Base-by-base conservation (phyloP, 2,329 filamentous ascomycete genomes). In the Hypoxylon sp. region DNA sequence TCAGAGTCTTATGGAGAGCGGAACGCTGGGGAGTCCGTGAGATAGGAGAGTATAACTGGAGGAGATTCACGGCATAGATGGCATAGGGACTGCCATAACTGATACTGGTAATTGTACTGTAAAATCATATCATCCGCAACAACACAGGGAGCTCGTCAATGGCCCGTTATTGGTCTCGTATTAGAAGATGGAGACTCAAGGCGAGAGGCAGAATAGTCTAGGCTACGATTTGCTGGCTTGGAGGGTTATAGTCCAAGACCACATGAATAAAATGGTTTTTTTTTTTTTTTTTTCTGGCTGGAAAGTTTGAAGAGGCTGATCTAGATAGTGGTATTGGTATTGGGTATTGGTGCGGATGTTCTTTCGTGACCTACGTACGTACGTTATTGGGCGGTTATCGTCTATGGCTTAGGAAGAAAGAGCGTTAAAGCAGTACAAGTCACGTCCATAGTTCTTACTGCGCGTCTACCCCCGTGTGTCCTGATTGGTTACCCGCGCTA, bases 1-100 rank as follows among this genome's bases (percentile, higher is more conserved):
- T 83, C 90, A 91, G 79, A 93, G 90, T 73, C 82, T 98, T 77
- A 92, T 94, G 82, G 94, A 97, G 81, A 96, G 92, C 74, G 95
- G 95, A 2, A 90, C 97, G 73, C 82, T 98, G 71, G 94, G 94
- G 17, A 74, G 76, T 24, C 65, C 69, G 10, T 76, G 61, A 71
- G 24, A 39, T 17, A 22, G 13, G 35, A 11, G 31, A 22, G 17
- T 22, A 3, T 9, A 19, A 9, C 5, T 22, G 19, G 39, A 22
- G n/a, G n/a, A 11, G 3, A 17, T 39, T 39, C 3, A 33, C 14
- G 33, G 17, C 11, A 17, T 52, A 10, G 19, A 22, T 22, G 19
- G 19, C 19, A 22, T 22, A 22, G 19, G 22, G 22, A 10, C 29
- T 24, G n/a, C 47, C 39, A 37, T 19, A 39, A 19, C 13, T 33